Conservation (phyloP, 805 yeast genomes). For the Zygosaccharomyces siamensis region DNA sequence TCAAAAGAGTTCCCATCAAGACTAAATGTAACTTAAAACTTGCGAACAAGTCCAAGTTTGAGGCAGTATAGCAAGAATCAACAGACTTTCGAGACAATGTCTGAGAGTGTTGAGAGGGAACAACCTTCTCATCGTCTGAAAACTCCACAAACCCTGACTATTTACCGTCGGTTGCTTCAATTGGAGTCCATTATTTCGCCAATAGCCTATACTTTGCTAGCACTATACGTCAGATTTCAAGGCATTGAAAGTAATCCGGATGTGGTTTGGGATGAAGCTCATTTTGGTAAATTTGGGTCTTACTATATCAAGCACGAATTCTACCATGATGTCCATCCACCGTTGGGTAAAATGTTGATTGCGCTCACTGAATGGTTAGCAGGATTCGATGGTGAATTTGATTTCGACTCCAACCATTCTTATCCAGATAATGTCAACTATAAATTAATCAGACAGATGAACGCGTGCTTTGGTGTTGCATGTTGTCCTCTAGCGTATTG, state of each 20-base stretch:
- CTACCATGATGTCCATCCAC: constrained; percentile 97
- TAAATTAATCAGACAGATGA: constrained; percentile 81
- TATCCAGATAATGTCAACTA: constrained; percentile 78
- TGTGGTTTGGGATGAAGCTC: constrained; percentile 98
- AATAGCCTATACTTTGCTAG: constrained; percentile 58
- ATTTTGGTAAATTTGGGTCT: constrained; percentile 94
- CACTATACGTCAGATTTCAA: constrained; percentile 73
- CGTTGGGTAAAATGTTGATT: constrained; percentile 88
- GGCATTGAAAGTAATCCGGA: constrained; percentile 62
- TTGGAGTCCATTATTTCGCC: constrained; percentile 26
- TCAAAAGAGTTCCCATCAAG: not conserved
- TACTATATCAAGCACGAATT: constrained; percentile 83
- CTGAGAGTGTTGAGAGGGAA: not conserved
- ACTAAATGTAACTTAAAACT: no score
- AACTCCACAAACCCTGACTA: not conserved
- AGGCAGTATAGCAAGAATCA: not conserved
- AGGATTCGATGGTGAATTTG: constrained; percentile 84
- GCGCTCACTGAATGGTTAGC: constrained; percentile 84
- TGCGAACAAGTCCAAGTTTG: not conserved
- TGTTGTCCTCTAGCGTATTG: constrained; percentile 85
- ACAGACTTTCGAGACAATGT: not conserved
- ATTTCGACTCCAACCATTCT: constrained; percentile 72
- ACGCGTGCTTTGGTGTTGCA: constrained; percentile 75
- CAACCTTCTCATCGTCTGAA: not conserved
- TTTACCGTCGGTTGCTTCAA: constrained; percentile 1